Evolutionary conservation across 768 basidiomycete species (phyloP).

Genomic region (Cystobasidium tubakii): DNA sequence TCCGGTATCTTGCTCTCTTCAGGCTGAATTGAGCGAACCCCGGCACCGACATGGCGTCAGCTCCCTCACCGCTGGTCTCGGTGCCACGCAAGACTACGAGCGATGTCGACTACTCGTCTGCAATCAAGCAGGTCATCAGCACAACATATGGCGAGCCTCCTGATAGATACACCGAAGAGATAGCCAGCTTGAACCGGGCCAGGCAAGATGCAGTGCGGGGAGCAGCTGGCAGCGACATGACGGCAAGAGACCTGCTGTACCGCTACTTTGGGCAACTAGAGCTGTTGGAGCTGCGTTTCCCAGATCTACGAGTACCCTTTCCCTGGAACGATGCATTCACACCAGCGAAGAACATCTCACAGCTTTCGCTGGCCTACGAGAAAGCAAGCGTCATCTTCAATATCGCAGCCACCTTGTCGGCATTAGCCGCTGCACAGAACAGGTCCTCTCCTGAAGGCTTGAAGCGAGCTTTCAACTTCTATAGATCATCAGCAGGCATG

Average conservation of each 20-base stretch:
- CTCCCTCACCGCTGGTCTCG: constrained; percentile 55
- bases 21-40: background rate
- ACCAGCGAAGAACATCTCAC: constrained; percentile 73
- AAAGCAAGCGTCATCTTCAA: constrained; percentile 97
- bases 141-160: constrained; percentile 91
- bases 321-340: constrained; percentile 96
- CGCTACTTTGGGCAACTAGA: constrained; percentile 99
- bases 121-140: constrained; percentile 75
- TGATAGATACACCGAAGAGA: constrained; percentile 78
- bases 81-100: constrained; percentile 92
- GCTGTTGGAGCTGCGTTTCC: constrained; percentile 89
- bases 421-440: constrained; percentile 78
- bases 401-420: constrained; percentile 86
- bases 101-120: constrained; percentile 91
- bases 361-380: constrained; percentile 94
- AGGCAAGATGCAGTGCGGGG: constrained; percentile 93
- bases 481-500: constrained; percentile 86
- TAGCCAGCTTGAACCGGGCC: constrained; percentile 75
- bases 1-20: background rate
- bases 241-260: constrained; percentile 87
- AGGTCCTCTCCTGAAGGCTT: constrained; percentile 82
- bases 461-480: constrained; percentile 89
- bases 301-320: constrained; percentile 92
- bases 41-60: background rate
- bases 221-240: constrained; percentile 71